phyloP scores from a whole-genome alignment of 1,284 basidiomycete species.

The Sutorius eximius region DNA sequence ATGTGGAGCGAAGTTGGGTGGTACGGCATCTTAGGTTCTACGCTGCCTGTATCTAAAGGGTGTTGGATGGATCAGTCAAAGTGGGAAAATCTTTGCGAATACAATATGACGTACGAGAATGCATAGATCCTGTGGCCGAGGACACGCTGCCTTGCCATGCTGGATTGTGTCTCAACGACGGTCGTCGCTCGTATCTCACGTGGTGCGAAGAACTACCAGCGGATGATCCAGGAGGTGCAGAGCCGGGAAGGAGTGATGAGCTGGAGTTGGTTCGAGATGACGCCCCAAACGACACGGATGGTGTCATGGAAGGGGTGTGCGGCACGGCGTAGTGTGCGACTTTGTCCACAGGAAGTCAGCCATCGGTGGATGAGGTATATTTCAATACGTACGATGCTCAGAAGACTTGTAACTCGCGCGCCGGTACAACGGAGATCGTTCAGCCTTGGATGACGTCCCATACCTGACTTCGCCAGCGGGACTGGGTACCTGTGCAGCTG shows the following conservation, averaged over 20 bases:
- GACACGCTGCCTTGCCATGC: conserved; percentile 45
- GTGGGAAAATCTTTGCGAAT: conserved; percentile 5
- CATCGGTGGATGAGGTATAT: background rate
- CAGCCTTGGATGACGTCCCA: conserved; percentile 28
- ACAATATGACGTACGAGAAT: conserved; percentile 30
- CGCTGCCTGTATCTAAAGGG: conserved; percentile 25
- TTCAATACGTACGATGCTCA: conserved; percentile 31
- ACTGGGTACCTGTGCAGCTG: conserved; percentile 7
- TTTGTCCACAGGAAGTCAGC: conserved; percentile 7
- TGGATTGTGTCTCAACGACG: conserved; percentile 42
- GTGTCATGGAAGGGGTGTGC: conserved; percentile 30
- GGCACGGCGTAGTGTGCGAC: conserved; percentile 34
- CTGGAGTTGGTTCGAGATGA: conserved; percentile 50
- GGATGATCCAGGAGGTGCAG: conserved; percentile 26
- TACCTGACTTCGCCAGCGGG: conserved; percentile 29
- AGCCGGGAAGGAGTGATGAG: conserved; percentile 42
- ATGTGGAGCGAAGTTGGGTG: conserved; percentile 49
- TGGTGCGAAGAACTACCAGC: conserved; percentile 31
- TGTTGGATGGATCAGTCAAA: conserved; percentile 8
- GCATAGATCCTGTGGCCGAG: conserved; percentile 32
- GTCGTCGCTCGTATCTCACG: conserved; percentile 37
- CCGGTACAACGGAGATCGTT: conserved; percentile 31
- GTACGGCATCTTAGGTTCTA: conserved; percentile 21
- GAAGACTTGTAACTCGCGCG: conserved; percentile 37
- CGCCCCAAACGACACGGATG: conserved; percentile 36